Evolutionary conservation across 495 filamentous ascomycete genomes (phyloP), one percentile per base, ranked within the genome.

Genomic region (Mycothermus thermophilus): DNA sequence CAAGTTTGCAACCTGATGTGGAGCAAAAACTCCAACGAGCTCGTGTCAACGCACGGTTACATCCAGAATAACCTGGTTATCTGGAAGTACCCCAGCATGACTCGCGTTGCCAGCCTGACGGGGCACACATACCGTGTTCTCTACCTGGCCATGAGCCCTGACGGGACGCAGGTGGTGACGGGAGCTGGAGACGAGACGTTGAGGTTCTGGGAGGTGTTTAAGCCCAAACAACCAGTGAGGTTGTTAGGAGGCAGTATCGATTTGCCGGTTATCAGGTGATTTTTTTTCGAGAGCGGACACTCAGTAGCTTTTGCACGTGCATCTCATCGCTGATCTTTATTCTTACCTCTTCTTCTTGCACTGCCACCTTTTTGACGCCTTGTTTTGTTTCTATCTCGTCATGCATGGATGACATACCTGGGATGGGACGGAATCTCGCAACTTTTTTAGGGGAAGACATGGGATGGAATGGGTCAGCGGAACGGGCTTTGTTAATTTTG

Each of bases 41-140:
- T 97, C 45, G 90, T 97, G 41, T 86, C 79, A 26, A 97, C 90
- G 3, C 90, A 97, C 52, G 90, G 90, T n/a, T 97, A 93, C 62
- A 80, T 72, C 37, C 92, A 97, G 53, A 93, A 97, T 49, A 87
- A 95, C 54, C 94, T 97, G 44, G 85, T 96, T 12, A 79, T 97
- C 37, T 97, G 90, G 90, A 96, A 96, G 52, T 96, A 96, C 52
- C 90, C 90, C 1, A 81, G 75, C 48, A 96, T 97, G 92, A 82
- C 81, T 25, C 90, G 95, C 47, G 84, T 97, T 5, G 90, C 80
- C 10, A 92, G 81, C 38, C 62, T 97, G 23, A 96, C 92, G 0
- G 90, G 90, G 0, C 90, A 97, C 55, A 97, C 90, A 0, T 97
- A 87, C 58, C 75, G 90, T 33, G 90, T 97, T 4, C 68, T 97